Percentiles rank a stretch among this genome's conserved stretches.
Evolutionary conservation across 805 yeast species (phyloP).

Genomic region (Ogataea ramenticola): DNA sequence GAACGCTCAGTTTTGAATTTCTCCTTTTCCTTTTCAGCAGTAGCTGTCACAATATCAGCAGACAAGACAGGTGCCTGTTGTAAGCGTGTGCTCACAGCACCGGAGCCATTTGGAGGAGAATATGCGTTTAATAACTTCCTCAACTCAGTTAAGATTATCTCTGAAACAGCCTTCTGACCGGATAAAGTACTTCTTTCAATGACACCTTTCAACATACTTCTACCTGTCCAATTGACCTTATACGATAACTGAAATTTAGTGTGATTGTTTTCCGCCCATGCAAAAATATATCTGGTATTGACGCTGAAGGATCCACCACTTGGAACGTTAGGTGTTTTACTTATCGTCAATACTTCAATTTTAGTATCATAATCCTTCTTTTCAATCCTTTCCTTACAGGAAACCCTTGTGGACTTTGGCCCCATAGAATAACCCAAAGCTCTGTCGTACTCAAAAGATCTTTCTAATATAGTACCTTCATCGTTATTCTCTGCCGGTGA

Average conservation of each 20-base stretch:
- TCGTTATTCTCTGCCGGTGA: slow-evolving; percentile 27
- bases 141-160: slow-evolving; percentile 26
- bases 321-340: slow-evolving; percentile 91
- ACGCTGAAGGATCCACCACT: slow-evolving; percentile 79
- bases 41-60: neutral
- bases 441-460: slow-evolving; percentile 63
- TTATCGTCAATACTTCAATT: slow-evolving; percentile 54
- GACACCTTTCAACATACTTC: slow-evolving; percentile 86
- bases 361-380: slow-evolving; percentile 44
- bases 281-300: slow-evolving; percentile 59
- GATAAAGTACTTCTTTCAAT: slow-evolving; percentile 77
- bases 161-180: slow-evolving; percentile 67
- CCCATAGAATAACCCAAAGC: slow-evolving; percentile 80
- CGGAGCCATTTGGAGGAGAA: too few relatives aligned
- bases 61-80: neutral
- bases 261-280: slow-evolving; percentile 64
- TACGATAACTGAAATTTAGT: slow-evolving; percentile 62
- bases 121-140: neutral
- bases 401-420: slow-evolving; percentile 79
- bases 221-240: slow-evolving; percentile 81
- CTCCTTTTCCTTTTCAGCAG: neutral
- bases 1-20: neutral
- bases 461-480: slow-evolving; percentile 23
- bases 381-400: slow-evolving; percentile 51
- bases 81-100: neutral